Evolutionary conservation across 176 grass and related monocot species (phyloP), one percentile per base, ranked within the genome.

Genomic region (Poa annua): DNA sequence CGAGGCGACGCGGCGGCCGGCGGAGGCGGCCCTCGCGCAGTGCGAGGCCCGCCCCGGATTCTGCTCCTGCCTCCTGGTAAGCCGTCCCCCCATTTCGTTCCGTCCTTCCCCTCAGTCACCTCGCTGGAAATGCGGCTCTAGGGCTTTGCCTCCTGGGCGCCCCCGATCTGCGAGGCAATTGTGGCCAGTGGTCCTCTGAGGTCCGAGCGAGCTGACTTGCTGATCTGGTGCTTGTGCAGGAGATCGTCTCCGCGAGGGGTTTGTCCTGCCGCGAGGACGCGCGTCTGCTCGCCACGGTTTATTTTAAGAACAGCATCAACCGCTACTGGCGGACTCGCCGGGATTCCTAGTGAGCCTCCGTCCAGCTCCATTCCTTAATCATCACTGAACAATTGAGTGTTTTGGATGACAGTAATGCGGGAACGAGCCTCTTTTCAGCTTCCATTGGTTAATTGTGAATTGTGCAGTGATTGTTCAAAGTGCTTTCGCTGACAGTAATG

Each of bases 51-150:
- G 93, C 50, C 87, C 85, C 4, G 91, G 93, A 25, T 99, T 99
- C 83, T 99, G 96, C 83, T 99, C 96, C 75, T 99, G 96, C 55
- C 93, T 99, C 59, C 87, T 99, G n/a, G 96, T 99, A 92, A 92
- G 50, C 61, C 61, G 14, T 81, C 80, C 70, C 8, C 33, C 70
- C 42, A 32, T 11, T 4, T 26, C 67, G 61, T 67, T 51, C 77
- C 66, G 11, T 39, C 68, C 55, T 63, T 2, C 55, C 83, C 76
- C 17, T 22, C 36, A 55, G 51, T 44, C 76, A 11, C 24, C 38
- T 57, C 81, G 16, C 81, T 36, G 13, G 20, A 8, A 29, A 10
- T 9, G 8, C 5, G 9, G 16, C 66, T 83, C 57, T 88, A 85
- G 81, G 89, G 81, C 63, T 81, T 59, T 68, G n/a, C 47, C 65